phyloP scores from a whole-genome alignment of 225 moss, liverwort and hornwort species.

The Physcomitrium patens region DNA sequence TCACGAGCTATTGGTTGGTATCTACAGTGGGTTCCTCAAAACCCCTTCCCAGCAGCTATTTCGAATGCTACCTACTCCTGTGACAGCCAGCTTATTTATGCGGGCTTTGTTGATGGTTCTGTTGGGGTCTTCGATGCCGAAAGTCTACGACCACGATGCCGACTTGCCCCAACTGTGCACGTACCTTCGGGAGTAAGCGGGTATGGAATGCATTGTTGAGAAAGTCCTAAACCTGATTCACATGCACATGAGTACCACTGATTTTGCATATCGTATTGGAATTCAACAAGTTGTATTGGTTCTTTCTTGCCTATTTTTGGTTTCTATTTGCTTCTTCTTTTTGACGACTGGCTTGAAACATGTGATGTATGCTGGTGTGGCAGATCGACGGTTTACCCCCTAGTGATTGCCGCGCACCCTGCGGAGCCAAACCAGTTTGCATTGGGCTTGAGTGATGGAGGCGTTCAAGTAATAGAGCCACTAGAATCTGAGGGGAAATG shows the following conservation, averaged over 20 bases:
- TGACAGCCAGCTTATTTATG: slow-evolving; percentile 78
- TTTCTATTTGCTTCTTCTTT: not conserved
- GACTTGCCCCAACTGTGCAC: slow-evolving; percentile 76
- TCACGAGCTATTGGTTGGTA: slow-evolving; percentile 21
- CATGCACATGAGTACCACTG: not conserved
- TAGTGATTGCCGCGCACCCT: slow-evolving; percentile 91
- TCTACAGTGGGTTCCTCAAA: slow-evolving; percentile 79
- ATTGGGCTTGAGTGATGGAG: slow-evolving; percentile 85
- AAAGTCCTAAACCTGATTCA: not conserved
- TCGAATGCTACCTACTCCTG: slow-evolving; percentile 87
- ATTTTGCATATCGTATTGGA: not conserved
- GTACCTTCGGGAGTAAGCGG: slow-evolving; percentile 84
- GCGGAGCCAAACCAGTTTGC: slow-evolving; percentile 87
- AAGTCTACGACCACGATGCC: slow-evolving; percentile 80
- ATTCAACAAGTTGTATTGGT: not conserved
- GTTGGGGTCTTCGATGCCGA: slow-evolving; percentile 88
- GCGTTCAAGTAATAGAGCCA: slow-evolving; percentile 90
- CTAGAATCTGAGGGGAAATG: slow-evolving; percentile 82
- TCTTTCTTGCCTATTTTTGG: not conserved
- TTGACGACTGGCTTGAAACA: not conserved
- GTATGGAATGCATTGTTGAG: slow-evolving; percentile 35
- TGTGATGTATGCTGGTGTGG: slow-evolving; percentile 1
- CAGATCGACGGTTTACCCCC: slow-evolving; percentile 81
- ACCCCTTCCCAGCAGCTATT: slow-evolving; percentile 62
- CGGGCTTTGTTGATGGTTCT: slow-evolving; percentile 88